phyloP scores from a whole-genome alignment of 306 rosid species.

The Vigna radiata region DNA sequence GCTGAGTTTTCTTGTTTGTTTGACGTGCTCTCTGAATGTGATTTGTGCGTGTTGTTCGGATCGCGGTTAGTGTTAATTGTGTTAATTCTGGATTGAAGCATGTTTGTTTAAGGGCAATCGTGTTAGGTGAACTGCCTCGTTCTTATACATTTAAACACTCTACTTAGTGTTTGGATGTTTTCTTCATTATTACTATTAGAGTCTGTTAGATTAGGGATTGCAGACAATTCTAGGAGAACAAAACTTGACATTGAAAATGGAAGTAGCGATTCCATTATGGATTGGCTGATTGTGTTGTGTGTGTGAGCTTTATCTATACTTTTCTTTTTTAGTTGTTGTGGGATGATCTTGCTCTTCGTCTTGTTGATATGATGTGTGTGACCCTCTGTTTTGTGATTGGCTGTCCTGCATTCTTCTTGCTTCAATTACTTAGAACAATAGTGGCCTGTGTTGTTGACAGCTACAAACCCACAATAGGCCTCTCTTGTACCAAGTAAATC shows the following conservation, averaged over 20 bases:
- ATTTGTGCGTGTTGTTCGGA: not conserved
- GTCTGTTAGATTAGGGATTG: not conserved
- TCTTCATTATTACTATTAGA: not conserved
- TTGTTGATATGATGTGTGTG: not conserved
- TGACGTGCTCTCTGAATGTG: conserved; percentile 26
- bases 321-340: conserved; percentile 7
- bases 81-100: conserved; percentile 7
- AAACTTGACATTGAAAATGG: conserved; percentile 12
- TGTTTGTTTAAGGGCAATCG: not conserved
- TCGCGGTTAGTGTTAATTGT: conserved; percentile 4
- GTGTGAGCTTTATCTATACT: not conserved
- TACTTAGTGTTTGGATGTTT: not conserved
- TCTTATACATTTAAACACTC: not conserved
- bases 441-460: not conserved
- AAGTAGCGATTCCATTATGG: conserved; percentile 18
- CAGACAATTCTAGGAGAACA: not conserved
- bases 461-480: not conserved
- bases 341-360: not conserved
- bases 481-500: conserved; percentile 15
- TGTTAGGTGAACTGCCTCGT: conserved; percentile 2
- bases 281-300: conserved; percentile 5
- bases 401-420: conserved; percentile 12
- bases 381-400: not conserved
- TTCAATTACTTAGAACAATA: not conserved
- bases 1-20: conserved; percentile 2